Conservation (phyloP, 768 basidiomycete genomes). For the Pisolithus sp. region DNA sequence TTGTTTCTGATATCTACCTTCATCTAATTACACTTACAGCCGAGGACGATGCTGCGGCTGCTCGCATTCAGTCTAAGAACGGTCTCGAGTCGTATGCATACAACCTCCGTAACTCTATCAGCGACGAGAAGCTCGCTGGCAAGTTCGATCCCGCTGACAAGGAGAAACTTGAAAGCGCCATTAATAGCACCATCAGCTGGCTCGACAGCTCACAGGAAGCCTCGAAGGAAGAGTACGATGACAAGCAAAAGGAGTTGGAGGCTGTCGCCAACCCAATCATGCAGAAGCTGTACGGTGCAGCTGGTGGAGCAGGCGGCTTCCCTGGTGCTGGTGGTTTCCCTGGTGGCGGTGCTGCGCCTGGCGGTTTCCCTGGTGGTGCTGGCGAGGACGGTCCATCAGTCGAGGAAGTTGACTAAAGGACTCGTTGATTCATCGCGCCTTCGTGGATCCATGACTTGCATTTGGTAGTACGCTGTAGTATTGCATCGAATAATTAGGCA, state of each 20-base stretch:
- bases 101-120: slow-evolving; percentile 88
- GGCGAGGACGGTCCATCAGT: slow-evolving; percentile 82
- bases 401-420: slow-evolving; percentile 78
- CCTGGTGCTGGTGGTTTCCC: slow-evolving; percentile 32
- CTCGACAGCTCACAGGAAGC: slow-evolving; percentile 85
- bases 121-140: slow-evolving; percentile 77
- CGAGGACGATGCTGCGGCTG: slow-evolving; percentile 82
- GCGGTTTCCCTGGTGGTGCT: slow-evolving; percentile 63
- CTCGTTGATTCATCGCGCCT: slow-evolving; percentile 10
- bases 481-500: slow-evolving; percentile 22
- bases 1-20: neutral
- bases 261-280: slow-evolving; percentile 70
- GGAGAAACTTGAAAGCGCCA: slow-evolving; percentile 70
- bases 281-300: slow-evolving; percentile 61
- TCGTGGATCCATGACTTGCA: slow-evolving; percentile 21
- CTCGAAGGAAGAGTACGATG: slow-evolving; percentile 90
- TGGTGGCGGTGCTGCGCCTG: slow-evolving; percentile 54
- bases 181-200: slow-evolving; percentile 82
- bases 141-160: slow-evolving; percentile 88
- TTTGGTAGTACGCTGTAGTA: slow-evolving; percentile 25
- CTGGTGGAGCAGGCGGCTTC: slow-evolving; percentile 43
- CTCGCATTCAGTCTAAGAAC: slow-evolving; percentile 85
- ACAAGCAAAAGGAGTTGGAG: slow-evolving; percentile 91
- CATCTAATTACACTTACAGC: slow-evolving; percentile 32
- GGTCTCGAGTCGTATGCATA: slow-evolving; percentile 90